Percentiles rank a stretch among this genome's conserved stretches.
Evolutionary conservation across 495 filamentous ascomycete genomes (phyloP).

Genomic region (Rhizodiscina lignyota): DNA sequence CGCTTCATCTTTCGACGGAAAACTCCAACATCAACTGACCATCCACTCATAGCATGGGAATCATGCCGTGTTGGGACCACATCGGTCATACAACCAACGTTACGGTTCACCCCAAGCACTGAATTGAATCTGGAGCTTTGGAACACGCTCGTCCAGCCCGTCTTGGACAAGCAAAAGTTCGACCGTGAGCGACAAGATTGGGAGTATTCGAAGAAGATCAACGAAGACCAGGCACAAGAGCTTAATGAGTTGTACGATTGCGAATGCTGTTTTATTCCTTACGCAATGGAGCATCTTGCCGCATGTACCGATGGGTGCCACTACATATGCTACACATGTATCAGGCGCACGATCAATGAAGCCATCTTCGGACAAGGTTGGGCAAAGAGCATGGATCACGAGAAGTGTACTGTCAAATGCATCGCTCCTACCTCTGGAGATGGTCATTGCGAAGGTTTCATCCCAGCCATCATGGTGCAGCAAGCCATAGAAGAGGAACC

Average conservation of each 20-base stretch:
- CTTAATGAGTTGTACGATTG: slow-evolving; percentile 66
- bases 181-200: slow-evolving; percentile 48
- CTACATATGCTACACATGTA: slow-evolving; percentile 73
- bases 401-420: slow-evolving; percentile 59
- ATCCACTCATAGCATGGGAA: slow-evolving; percentile 50
- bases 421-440: slow-evolving; percentile 43
- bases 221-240: slow-evolving; percentile 58
- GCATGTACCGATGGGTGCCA: slow-evolving; percentile 55
- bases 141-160: slow-evolving; percentile 44
- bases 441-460: slow-evolving; percentile 48
- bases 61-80: slow-evolving; percentile 20
- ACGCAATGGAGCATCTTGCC: slow-evolving; percentile 65
- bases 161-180: slow-evolving; percentile 33
- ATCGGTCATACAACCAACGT: slow-evolving; percentile 32
- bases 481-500: slow-evolving; percentile 51
- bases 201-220: slow-evolving; percentile 46
- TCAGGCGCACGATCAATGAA: slow-evolving; percentile 61
- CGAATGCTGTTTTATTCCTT: slow-evolving; percentile 70
- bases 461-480: slow-evolving; percentile 49
- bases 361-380: slow-evolving; percentile 87
- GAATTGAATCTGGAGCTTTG: slow-evolving; percentile 73
- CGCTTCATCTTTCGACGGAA: slow-evolving; percentile 55
- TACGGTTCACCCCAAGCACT: slow-evolving; percentile 54
- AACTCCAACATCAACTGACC: slow-evolving; percentile 39
- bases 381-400: slow-evolving; percentile 57